Percentiles rank a stretch among this genome's conserved stretches.
phyloP scores from a whole-genome alignment of 108 stramenopile genomes.

The Cylindrotheca fusiformis region DNA sequence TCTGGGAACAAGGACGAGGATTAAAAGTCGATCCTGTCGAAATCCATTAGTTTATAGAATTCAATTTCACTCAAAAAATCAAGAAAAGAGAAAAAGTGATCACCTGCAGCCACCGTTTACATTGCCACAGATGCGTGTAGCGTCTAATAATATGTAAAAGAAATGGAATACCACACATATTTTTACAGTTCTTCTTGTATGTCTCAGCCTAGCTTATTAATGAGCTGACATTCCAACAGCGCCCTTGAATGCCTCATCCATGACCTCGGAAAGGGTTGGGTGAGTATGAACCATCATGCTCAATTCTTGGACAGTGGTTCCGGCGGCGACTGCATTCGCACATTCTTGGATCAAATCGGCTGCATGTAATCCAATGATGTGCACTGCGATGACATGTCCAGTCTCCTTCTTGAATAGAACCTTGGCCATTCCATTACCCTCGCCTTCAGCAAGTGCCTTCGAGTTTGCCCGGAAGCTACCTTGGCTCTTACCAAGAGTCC shows the following conservation, averaged over 20 bases:
- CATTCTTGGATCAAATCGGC: slow-evolving; percentile 99
- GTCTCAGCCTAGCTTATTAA: too few relatives aligned
- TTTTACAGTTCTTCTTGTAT: too few relatives aligned
- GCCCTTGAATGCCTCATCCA: slow-evolving; percentile 99
- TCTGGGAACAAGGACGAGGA: slow-evolving; percentile 11
- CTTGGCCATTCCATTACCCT: slow-evolving; percentile 98
- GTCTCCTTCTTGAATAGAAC: slow-evolving; percentile 98
- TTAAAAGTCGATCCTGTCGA: background rate
- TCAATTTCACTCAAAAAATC: too few relatives aligned
- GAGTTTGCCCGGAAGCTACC: slow-evolving; percentile 97
- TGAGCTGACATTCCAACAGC: slow-evolving; percentile 98
- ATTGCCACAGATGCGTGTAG: too few relatives aligned
- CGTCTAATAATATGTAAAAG: too few relatives aligned
- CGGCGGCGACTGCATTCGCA: slow-evolving; percentile 96
- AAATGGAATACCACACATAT: too few relatives aligned
- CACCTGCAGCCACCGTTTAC: too few relatives aligned
- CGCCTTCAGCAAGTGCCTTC: slow-evolving; percentile 98
- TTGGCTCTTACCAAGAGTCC: slow-evolving; percentile 91
- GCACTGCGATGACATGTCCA: slow-evolving; percentile 94
- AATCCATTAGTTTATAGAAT: slow-evolving; percentile 2
- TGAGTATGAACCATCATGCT: slow-evolving; percentile 99
- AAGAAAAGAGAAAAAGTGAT: too few relatives aligned
- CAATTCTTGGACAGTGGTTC: slow-evolving; percentile 95
- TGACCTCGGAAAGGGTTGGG: slow-evolving; percentile 96
- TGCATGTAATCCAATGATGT: slow-evolving; percentile 98